phyloP scores from a whole-genome alignment of 1,284 basidiomycete genomes.

The Ceratobasidium sp. region DNA sequence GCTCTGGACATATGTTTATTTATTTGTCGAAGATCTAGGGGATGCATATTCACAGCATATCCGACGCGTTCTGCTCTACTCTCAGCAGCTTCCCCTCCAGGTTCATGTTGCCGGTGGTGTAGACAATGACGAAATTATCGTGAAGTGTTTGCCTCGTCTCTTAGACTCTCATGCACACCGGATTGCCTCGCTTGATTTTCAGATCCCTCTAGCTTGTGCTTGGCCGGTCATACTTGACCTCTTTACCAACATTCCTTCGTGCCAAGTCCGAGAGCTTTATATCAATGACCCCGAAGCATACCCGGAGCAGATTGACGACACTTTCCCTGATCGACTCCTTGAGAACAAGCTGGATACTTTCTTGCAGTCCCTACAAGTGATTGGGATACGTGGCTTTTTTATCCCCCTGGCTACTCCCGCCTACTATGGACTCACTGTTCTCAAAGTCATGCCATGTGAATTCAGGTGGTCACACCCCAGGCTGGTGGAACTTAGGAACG shows the following conservation, averaged over 20 bases:
- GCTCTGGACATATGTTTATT: neutral
- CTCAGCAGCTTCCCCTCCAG: neutral
- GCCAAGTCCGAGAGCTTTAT: neutral
- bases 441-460: neutral
- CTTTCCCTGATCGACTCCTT: neutral
- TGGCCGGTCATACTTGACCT: neutral
- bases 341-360: neutral
- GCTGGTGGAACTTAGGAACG: neutral
- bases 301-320: too few relatives aligned
- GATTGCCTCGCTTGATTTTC: neutral
- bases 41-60: neutral
- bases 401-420: neutral
- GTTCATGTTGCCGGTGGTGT: too few relatives aligned
- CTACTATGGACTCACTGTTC: neutral
- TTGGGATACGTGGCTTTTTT: neutral
- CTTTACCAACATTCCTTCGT: neutral
- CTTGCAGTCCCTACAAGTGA: neutral
- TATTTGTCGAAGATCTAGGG: neutral
- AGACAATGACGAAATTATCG: too few relatives aligned
- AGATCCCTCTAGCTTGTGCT: neutral
- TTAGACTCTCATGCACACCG: neutral
- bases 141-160: neutral
- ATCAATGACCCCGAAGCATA: neutral
- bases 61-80: neutral
- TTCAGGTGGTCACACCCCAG: neutral